Conservation (phyloP, 2,329 filamentous ascomycete genomes). For the Fusarium haematococcum region DNA sequence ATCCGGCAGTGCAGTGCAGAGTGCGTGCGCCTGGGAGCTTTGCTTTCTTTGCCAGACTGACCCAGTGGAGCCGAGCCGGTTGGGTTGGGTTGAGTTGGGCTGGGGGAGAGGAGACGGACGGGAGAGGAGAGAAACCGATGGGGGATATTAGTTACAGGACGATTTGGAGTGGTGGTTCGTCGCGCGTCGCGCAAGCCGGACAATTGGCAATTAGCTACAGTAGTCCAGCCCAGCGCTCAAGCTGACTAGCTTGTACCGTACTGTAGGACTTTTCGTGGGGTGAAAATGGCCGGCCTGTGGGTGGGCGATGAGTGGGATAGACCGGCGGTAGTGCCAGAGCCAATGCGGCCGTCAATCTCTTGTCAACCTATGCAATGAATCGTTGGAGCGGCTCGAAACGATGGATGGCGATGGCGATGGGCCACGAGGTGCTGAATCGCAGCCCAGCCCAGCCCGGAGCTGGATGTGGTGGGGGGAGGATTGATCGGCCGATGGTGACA, state of each 20-base stretch:
- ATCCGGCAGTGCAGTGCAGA: slow-evolving; percentile 22
- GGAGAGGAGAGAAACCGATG: slow-evolving; percentile 3
- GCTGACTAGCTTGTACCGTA: not conserved
- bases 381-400: slow-evolving; percentile 6
- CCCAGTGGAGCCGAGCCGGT: slow-evolving; percentile 33
- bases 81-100: slow-evolving; percentile 25
- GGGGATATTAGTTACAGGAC: slow-evolving; percentile 20
- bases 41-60: slow-evolving; percentile 17
- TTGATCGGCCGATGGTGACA: slow-evolving; percentile 42
- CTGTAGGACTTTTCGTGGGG: slow-evolving; percentile 6
- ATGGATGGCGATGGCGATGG: not conserved
- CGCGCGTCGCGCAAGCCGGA: slow-evolving; percentile 4
- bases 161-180: slow-evolving; percentile 23
- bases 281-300: not conserved
- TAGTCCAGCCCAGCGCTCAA: not conserved
- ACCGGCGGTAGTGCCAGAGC: not conserved
- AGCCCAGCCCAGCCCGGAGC: slow-evolving; percentile 13
- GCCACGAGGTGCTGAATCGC: slow-evolving; percentile 29
- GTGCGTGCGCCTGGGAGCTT: not conserved
- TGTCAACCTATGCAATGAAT: slow-evolving; percentile 11
- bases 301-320: slow-evolving; percentile 5
- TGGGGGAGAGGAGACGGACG: not conserved
- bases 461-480: slow-evolving; percentile 27
- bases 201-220: not conserved
- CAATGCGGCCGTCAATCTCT: slow-evolving; percentile 8